Evolutionary conservation across 108 stramenopile species (phyloP), one percentile per base, ranked within the genome.

Genomic region (Cyclostephanos invisitatus): DNA sequence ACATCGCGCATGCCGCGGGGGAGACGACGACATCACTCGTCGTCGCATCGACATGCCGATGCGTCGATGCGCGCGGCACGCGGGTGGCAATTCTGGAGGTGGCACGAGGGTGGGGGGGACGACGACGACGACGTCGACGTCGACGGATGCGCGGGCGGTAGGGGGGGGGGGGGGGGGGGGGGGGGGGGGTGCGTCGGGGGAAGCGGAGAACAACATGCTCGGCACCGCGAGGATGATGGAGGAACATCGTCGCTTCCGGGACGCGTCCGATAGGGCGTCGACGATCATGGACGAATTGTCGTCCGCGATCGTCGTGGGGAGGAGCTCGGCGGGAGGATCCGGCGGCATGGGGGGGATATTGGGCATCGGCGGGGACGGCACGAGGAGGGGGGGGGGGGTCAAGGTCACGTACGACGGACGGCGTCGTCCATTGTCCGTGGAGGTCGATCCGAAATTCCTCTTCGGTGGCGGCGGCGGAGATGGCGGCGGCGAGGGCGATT

Each of bases 201-300:
- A 36, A 7, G 40, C 40, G 40, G 40, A 40, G 40, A 50, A 55
- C 9, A 74, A n/a, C n/a, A n/a, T 80, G 79, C 68, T 64, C 22
- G 73, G 64, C n/a, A 74, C 80, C n/a, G 69, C 63, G 22, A 70
- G 70, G 47, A 81, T 81, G 73, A 81, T 81, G 73, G 73, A 81
- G 55, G 63, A 81, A 46, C 73, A 74, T 38, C 18, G 80, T 12
- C 80, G 73, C 5, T 81, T 73, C 5, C 80, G 74, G 38, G 80
- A 81, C 32, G 80, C 73, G 2, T 50, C 73, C 17, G 80, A 81
- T 25, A 37, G 73, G 40, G 74, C 80, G 0, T 10, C 68, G 37
- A 47, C 68, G 9, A 74, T 81, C 35, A 74, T 81, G 73, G 73
- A 81, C 40, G 80, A 81, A 37, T 42, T 81, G 20, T 56, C 73